These are phyloP conservation scores for Suillus alpinus DNA, from an alignment of 768 basidiomycete genomes.

Conservation along the genomic window DNA sequence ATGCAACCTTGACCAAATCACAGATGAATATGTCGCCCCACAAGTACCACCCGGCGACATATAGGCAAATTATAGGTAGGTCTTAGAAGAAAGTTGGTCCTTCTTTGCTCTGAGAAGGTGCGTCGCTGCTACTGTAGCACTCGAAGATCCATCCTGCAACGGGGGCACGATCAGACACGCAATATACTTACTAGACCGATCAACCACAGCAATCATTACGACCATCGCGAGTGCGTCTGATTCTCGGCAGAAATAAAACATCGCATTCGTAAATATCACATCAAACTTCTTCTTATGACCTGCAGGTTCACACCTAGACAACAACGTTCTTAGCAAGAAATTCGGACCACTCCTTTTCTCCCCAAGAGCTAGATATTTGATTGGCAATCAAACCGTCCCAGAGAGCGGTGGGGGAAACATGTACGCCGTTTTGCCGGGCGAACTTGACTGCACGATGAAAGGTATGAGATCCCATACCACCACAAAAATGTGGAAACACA, in stretches of 20 bases:
- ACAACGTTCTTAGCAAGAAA: constrained; percentile 63
- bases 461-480: neutral
- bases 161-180: neutral
- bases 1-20: too few species aligned
- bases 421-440: constrained; percentile 86
- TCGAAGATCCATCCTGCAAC: too few species aligned
- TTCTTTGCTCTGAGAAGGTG: too few species aligned
- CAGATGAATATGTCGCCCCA: too few species aligned
- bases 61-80: too few species aligned
- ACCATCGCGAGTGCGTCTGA: neutral
- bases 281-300: neutral
- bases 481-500: constrained; percentile 35
- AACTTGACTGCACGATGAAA: constrained; percentile 68
- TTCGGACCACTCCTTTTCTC: constrained; percentile 73
- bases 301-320: constrained; percentile 26
- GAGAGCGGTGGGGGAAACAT: constrained; percentile 82
- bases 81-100: too few species aligned
- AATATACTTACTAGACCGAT: neutral
- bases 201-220: neutral
- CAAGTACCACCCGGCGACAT: too few species aligned
- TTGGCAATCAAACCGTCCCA: constrained; percentile 74
- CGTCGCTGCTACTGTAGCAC: too few species aligned
- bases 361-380: constrained; percentile 82
- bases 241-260: neutral
- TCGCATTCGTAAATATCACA: neutral